phyloP scores from a whole-genome alignment of 2,329 filamentous ascomycete species.

The Fusarium sp. region DNA sequence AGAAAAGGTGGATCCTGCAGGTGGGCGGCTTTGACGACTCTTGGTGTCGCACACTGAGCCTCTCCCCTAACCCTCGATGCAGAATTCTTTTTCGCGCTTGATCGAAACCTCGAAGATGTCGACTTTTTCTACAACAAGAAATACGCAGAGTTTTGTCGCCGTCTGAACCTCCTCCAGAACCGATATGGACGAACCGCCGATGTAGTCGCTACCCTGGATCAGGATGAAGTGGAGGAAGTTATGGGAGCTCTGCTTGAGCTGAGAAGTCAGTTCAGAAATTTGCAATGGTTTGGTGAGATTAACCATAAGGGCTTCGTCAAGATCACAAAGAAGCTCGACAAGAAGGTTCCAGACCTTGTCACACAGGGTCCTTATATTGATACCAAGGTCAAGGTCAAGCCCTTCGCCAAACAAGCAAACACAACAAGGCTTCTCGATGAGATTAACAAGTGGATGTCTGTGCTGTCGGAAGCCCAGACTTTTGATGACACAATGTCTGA shows the following conservation, averaged over 20 bases:
- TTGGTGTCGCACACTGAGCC: slow-evolving; percentile 42
- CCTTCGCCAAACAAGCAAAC: slow-evolving; percentile 80
- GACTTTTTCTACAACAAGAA: slow-evolving; percentile 98
- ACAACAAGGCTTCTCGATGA: slow-evolving; percentile 61
- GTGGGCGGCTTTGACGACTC: slow-evolving; percentile 65
- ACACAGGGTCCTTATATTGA: slow-evolving; percentile 88
- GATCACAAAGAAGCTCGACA: slow-evolving; percentile 98
- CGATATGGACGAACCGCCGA: slow-evolving; percentile 83
- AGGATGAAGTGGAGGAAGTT: slow-evolving; percentile 90
- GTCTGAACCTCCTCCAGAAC: slow-evolving; percentile 86
- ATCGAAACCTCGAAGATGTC: slow-evolving; percentile 97
- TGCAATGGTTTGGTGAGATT: slow-evolving; percentile 98
- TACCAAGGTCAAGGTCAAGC: slow-evolving; percentile 87
- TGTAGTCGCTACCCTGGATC: slow-evolving; percentile 77
- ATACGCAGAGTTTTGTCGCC: slow-evolving; percentile 82
- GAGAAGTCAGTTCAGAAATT: slow-evolving; percentile 84
- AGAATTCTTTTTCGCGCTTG: slow-evolving; percentile 98
- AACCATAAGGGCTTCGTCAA: slow-evolving; percentile 96
- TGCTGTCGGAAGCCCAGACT: slow-evolving; percentile 80
- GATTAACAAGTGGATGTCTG: slow-evolving; percentile 93
- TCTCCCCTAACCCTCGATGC: slow-evolving; percentile 49
- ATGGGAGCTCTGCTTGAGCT: slow-evolving; percentile 91
- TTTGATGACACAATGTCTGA: slow-evolving; percentile 79
- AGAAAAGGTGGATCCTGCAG: slow-evolving; percentile 86
- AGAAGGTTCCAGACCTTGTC: slow-evolving; percentile 81